Evolutionary conservation across 2,329 filamentous ascomycete genomes (phyloP), one percentile per base, ranked within the genome.

Genomic region (Aspergillus chevalieri): DNA sequence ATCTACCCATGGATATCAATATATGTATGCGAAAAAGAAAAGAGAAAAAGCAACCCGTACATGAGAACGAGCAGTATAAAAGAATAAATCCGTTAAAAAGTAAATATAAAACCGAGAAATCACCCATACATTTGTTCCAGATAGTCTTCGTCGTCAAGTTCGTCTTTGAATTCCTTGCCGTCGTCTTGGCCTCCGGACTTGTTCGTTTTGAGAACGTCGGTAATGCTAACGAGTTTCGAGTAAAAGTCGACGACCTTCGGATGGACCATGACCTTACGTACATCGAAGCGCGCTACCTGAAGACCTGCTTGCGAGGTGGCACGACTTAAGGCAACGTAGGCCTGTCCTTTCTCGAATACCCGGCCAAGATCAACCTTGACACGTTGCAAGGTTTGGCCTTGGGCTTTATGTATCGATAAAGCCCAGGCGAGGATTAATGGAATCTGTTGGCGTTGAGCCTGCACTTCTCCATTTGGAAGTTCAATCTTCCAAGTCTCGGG

Each of bases 381-480:
- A 46, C 92, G 80, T 63, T 95, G 90, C 22, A 96, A 74, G 30
- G 92, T 97, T 68, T 97, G 92, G 1, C 92, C 92, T 66, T 97
- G 92, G 1, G 93, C 93, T 71, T 98, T 98, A 75, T 98, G 93
- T 52, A 98, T 98, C 1, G 90, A 95, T 17, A 98, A 74, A 2
- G 93, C 93, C 93, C 93, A 98, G 0, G 93, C 93, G 26, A 98
- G 78, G 54, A 98, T 97, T 46, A 98, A 78, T 0, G 93, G 93
- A 2, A 92, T 70, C 60, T 92, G 88, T 43, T 79, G 80, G 36
- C 93, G 86, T 52, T 89, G 88, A 1, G 93, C 93, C 67, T 95
- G 90, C 1, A 97, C 79, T 66, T 97, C 91, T 43, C 93, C 93
- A 49, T 87, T 95, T 1, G 93, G 93, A n/a, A 95, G 78, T 65